These are phyloP conservation scores for Penicillium glabrum DNA, from an alignment of 2,329 filamentous ascomycete genomes.

Conservation along the genomic window DNA sequence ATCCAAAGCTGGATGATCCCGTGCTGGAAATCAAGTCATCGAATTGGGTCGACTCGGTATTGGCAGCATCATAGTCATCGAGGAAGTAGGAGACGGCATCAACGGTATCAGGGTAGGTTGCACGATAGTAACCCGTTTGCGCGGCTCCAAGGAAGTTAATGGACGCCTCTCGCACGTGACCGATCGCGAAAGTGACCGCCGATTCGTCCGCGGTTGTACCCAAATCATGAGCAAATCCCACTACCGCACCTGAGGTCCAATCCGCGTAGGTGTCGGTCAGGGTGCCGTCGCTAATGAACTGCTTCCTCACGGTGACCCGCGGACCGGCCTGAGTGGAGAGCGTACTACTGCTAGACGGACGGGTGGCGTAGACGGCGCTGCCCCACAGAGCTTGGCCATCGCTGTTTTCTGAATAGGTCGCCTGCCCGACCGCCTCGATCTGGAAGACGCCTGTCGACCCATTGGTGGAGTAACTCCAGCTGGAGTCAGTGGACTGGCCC, in stretches of 20 bases:
- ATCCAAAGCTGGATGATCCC: slow-evolving; percentile 22
- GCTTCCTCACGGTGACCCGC: slow-evolving; percentile 22
- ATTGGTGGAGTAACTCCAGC: slow-evolving; percentile 21
- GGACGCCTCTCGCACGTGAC: slow-evolving; percentile 35
- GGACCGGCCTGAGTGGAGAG: slow-evolving; percentile 30
- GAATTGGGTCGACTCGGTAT: slow-evolving; percentile 28
- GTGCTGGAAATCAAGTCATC: slow-evolving; percentile 26
- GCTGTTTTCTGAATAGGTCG: slow-evolving; percentile 30
- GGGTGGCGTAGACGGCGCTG: slow-evolving; percentile 38
- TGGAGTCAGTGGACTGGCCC: slow-evolving; percentile 28
- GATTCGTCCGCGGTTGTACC: slow-evolving; percentile 22
- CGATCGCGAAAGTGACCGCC: slow-evolving; percentile 41
- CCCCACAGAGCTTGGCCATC: slow-evolving; percentile 40
- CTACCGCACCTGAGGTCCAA: slow-evolving; percentile 29
- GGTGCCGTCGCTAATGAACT: slow-evolving; percentile 32
- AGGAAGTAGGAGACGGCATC: slow-evolving; percentile 37
- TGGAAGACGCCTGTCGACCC: slow-evolving; percentile 31
- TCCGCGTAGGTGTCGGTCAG: slow-evolving; percentile 21
- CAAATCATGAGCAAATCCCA: slow-evolving; percentile 38
- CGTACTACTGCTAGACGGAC: slow-evolving; percentile 19
- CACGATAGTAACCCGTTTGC: slow-evolving; percentile 37
- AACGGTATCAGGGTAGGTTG: slow-evolving; percentile 26
- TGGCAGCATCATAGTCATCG: slow-evolving; percentile 36
- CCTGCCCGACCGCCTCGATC: slow-evolving; percentile 25
- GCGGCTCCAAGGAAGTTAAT: slow-evolving; percentile 38